Base-by-base conservation (phyloP, 495 filamentous ascomycete genomes). In the Aspergillus bertholletiae region DNA sequence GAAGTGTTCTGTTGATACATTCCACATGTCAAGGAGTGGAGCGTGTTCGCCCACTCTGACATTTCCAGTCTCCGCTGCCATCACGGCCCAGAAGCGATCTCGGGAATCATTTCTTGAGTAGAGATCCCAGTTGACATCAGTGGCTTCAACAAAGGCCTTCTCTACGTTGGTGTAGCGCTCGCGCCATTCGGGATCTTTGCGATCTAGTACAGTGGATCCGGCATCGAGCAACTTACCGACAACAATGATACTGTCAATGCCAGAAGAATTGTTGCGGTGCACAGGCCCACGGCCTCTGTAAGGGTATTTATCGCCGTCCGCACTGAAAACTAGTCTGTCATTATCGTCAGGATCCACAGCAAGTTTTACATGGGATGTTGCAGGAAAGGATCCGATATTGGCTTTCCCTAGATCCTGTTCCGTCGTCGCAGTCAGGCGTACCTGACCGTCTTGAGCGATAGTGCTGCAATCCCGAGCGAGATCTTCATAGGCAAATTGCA, bases 191-290 rank as follows among this genome's bases (percentile, higher is more conserved):
- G 27, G 7, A 3, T 56, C 17, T 8, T 48, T 28, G n/a, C 67
- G 68, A 41, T 78, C 75, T 7, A 65, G 53, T 6, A 56, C 56
- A 7, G 75, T 77, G 15, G 67, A 73, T 11, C 75, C 74, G 20
- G 59, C 67, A 37, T 75, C 66, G 11, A 73, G 59, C 22, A 78
- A 49, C 40, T 60, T 70, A 1, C 69, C 72, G 1, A 63, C 54
- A 17, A 72, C 64, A 22, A 77, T 73, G 1, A 62, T 49, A 23
- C 56, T 61, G 45, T 78, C 75, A 7, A 69, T 48, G 13, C 58
- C 27, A 46, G 60, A 64, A 17, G 73, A 71, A 13, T 57, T 53
- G 0, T 32, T 22, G 7, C 15, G 15, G 51, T 62, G 63, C 7
- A 68, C 47, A 7, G 72, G 70, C 0, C 68, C 70, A 17, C 67